These are phyloP conservation scores for Melaleuca alternifolia DNA, from an alignment of 345 rosid genomes.

Conservation along the genomic window DNA sequence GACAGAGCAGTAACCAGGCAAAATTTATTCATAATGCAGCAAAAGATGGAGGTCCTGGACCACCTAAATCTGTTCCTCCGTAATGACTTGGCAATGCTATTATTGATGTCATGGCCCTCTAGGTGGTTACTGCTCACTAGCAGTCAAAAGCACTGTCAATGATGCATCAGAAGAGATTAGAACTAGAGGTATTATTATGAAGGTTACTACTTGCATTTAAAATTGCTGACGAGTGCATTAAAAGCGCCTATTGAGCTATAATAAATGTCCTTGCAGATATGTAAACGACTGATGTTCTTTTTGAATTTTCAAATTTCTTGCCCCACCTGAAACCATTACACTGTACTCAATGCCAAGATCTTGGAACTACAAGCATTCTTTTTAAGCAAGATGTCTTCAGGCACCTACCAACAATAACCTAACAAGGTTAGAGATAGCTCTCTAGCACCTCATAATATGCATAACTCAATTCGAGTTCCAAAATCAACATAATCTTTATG, in stretches of 20 bases:
- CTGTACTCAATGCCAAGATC: not conserved
- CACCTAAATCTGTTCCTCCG: not conserved
- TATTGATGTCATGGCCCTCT: not conserved
- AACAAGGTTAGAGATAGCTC: not conserved
- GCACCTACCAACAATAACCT: not conserved
- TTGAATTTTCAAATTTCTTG: not conserved
- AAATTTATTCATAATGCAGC: not conserved
- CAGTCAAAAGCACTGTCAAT: not conserved
- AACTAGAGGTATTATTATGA: not conserved
- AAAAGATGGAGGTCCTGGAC: not conserved
- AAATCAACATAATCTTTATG: not conserved
- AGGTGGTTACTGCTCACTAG: not conserved
- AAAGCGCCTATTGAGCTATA: not conserved
- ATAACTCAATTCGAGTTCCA: not conserved
- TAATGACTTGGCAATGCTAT: not conserved
- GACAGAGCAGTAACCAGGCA: not conserved
- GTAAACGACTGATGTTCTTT: not conserved
- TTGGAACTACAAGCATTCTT: not conserved
- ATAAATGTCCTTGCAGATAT: not conserved
- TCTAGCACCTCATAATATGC: not conserved
- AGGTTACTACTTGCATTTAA: not conserved
- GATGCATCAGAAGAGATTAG: not conserved
- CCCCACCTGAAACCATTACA: not conserved
- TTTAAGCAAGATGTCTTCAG: not conserved
- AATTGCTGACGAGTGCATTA: not conserved